phyloP scores from a whole-genome alignment of 305 asterid species.

The Fraxinus baroniana region DNA sequence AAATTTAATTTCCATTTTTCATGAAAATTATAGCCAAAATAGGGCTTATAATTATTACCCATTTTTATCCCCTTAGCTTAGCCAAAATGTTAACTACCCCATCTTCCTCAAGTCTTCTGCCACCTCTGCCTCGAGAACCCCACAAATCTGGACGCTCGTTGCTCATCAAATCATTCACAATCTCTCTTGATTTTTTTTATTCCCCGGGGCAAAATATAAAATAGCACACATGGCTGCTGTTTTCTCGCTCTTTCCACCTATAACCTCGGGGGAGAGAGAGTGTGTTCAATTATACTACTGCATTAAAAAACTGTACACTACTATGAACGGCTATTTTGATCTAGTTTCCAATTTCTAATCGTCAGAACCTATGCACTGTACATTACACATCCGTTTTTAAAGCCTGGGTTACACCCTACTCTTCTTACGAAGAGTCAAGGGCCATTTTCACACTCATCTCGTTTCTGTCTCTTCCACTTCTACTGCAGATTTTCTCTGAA shows the following conservation, averaged over 20 bases:
- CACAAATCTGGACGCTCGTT: slow-evolving; percentile 52
- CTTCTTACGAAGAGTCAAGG: slow-evolving; percentile 28
- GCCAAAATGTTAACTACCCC: no score
- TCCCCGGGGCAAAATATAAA: not conserved
- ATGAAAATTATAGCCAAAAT: no score
- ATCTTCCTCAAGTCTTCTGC: slow-evolving; percentile 3
- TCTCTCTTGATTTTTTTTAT: not conserved
- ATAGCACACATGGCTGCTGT: slow-evolving; percentile 17
- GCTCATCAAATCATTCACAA: slow-evolving; percentile 18
- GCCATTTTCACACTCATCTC: slow-evolving; percentile 13
- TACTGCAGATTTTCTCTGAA: not conserved
- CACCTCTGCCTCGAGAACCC: slow-evolving; percentile 40
- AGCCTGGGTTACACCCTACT: slow-evolving; percentile 33
- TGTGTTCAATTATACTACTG: slow-evolving; percentile 14
- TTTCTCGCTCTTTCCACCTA: slow-evolving; percentile 34
- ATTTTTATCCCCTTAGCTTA: no score
- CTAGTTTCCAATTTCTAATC: slow-evolving; percentile 26
- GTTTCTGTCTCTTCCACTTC: slow-evolving; percentile 1
- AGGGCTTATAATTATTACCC: no score
- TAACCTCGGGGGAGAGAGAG: slow-evolving; percentile 23
- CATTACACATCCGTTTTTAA: slow-evolving; percentile 25
- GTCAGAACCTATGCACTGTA: slow-evolving; percentile 30
- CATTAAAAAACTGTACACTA: not conserved
- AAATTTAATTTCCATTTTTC: no score
- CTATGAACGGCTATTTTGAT: not conserved